Conservation (phyloP, 805 yeast species). For the Wickerhamomyces mucosus region DNA sequence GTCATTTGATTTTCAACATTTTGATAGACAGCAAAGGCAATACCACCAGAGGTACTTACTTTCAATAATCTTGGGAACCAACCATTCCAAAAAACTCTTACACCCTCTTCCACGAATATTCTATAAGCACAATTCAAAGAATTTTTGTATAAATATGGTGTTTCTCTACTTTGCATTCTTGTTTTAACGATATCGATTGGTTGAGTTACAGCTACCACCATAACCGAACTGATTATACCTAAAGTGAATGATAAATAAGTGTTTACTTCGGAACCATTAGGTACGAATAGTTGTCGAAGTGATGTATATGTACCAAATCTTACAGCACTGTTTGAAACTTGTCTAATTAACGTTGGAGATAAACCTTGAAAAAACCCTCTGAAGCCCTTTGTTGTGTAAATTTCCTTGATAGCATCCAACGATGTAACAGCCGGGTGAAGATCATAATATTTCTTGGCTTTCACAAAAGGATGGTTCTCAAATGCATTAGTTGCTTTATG, state of each 20-base stretch:
- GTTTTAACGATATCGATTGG: constrained; percentile 86
- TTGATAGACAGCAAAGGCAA: constrained; percentile 57
- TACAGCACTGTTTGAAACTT: constrained; percentile 67
- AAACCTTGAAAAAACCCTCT: constrained; percentile 79
- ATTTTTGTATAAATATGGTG: constrained; percentile 48
- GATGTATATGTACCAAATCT: constrained; percentile 79
- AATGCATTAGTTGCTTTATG: constrained; percentile 17
- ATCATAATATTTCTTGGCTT: constrained; percentile 29
- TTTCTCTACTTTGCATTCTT: constrained; percentile 71
- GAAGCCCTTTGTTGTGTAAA: constrained; percentile 63
- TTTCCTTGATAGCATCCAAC: constrained; percentile 47
- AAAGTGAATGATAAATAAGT: constrained; percentile 26
- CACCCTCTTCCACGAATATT: constrained; percentile 38
- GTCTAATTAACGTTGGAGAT: constrained; percentile 73
- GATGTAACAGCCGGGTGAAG: constrained; percentile 46
- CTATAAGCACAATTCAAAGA: constrained; percentile 46
- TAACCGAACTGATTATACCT: constrained; percentile 58
- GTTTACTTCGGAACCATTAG: constrained; percentile 32
- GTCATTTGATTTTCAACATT: constrained; percentile 39
- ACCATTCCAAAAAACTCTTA: constrained; percentile 44
- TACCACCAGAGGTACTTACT: constrained; percentile 62
- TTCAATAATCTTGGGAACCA: constrained; percentile 61
- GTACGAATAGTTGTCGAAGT: constrained; percentile 60
- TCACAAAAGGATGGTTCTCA: constrained; percentile 20
- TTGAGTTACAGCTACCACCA: constrained; percentile 73